Base-by-base conservation (phyloP, 2,329 filamentous ascomycete species). In the Madurella fahalii region DNA sequence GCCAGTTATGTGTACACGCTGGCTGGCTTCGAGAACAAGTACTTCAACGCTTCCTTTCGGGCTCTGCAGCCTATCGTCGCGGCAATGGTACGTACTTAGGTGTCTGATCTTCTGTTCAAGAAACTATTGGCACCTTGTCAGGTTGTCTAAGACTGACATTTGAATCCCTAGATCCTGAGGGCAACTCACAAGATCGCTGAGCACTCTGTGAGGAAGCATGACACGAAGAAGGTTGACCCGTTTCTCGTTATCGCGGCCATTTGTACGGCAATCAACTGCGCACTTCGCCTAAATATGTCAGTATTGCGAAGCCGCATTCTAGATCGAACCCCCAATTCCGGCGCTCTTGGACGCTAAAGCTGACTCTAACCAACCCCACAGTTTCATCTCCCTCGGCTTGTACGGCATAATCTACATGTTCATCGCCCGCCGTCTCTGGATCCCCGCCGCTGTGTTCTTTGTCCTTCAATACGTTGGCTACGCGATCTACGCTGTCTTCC, bases 21-120 rank as follows among this genome's bases (percentile, higher is more conserved):
- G 50, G 63, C 63, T 34, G 64, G 65, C 9, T 58, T 68, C 31
- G 64, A 67, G 47, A 68, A 68, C 52, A 60, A 59, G 53, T 67
- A 67, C 46, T 66, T 68, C 50, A 66, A 66, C 52, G 65, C 64
- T 30, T 65, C 62, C 34, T 68, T 68, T 53, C 62, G 64, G 48
- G 64, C 65, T 12, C 42, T 68, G 58, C 66, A 68, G 56, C 66
- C 66, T 16, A 61, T 68, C 40, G 66, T 68, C 37, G 64, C 63
- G 18, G 65, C 66, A 40, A 67, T 68, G 65, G 66, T 66, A 62
- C 46, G 58, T 55, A 11, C 16, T 31, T 34, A 12, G 31, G 12
- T n/a, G n/a, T n/a, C n/a, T n/a, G n/a, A n/a, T n/a, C n/a, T n/a
- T n/a, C n/a, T n/a, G 31, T 34, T 34, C 31, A 34, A 34, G 31